A percentile compares a stretch with the other conserved stretches of the same genome.
These are phyloP conservation scores for Fibroporia radiculosa DNA, from an alignment of 768 basidiomycete species.

Conservation along the genomic window DNA sequence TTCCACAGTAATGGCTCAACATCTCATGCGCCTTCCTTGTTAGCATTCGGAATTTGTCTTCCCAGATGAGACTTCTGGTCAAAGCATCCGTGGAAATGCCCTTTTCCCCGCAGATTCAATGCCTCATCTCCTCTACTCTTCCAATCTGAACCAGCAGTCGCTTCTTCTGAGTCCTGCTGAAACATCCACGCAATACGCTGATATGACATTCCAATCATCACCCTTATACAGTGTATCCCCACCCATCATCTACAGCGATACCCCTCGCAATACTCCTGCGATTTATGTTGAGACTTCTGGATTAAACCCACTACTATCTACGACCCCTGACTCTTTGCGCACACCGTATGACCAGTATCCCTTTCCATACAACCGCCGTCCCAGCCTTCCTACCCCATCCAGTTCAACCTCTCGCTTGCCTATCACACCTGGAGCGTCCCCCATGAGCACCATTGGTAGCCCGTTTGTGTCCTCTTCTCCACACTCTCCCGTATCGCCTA, in stretches of 20 bases:
- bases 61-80: no score
- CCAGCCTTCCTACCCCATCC: slow-evolving; percentile 5
- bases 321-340: not conserved
- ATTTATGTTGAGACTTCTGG: slow-evolving; percentile 10
- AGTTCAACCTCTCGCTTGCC: slow-evolving; percentile 5
- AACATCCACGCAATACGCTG: not conserved
- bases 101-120: no score
- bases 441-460: not conserved
- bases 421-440: slow-evolving; percentile 3
- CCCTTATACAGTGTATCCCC: not conserved
- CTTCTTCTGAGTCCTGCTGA: not conserved
- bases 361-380: not conserved
- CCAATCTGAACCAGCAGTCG: not conserved
- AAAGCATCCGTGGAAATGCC: no score
- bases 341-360: slow-evolving; percentile 5
- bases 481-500: not conserved
- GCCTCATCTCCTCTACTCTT: not conserved
- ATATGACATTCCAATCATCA: not conserved
- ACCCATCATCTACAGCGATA: not conserved
- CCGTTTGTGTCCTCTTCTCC: slow-evolving; percentile 7
- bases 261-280: slow-evolving; percentile 3
- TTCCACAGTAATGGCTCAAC: no score
- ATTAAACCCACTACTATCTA: not conserved
- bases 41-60: no score
- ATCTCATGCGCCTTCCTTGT: no score